A percentile compares a stretch with the other conserved stretches of the same genome.
Evolutionary conservation across 192 early-diverging fungal species (phyloP).

Genomic region (Obelidium mucronatum): DNA sequence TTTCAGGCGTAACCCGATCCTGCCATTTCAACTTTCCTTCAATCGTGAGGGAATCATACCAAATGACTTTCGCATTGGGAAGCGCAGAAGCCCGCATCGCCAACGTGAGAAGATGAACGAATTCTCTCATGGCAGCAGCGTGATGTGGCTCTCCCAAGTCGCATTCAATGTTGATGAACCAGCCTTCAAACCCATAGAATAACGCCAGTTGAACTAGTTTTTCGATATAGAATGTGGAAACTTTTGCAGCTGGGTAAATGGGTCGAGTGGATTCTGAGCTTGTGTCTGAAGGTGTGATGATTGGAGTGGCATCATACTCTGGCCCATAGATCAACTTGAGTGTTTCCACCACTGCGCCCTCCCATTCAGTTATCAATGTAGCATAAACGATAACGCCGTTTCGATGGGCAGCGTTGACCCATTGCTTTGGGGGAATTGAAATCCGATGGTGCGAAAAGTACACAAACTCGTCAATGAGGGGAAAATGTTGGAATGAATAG

Average conservation of each 20-base stretch:
- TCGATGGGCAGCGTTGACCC: conserved; percentile 69
- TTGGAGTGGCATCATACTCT: conserved; percentile 16
- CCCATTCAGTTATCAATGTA: conserved; percentile 72
- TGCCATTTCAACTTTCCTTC: conserved; percentile 65
- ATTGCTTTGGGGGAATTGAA: conserved; percentile 65
- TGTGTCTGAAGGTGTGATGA: neutral
- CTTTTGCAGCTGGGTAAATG: conserved; percentile 18
- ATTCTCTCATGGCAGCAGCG: conserved; percentile 40
- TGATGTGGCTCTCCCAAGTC: conserved; percentile 36
- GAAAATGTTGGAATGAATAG: conserved; percentile 69
- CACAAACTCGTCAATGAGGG: conserved; percentile 68
- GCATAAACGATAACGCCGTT: conserved; percentile 63
- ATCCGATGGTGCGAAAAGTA: conserved; percentile 65
- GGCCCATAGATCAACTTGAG: conserved; percentile 65
- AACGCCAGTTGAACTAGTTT: conserved; percentile 63
- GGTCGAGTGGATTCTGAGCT: neutral
- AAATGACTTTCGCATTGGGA: conserved; percentile 33
- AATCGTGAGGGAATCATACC: conserved; percentile 68
- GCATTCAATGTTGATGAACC: conserved; percentile 73
- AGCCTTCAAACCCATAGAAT: conserved; percentile 74
- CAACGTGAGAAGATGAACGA: conserved; percentile 54
- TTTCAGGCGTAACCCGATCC: conserved; percentile 57
- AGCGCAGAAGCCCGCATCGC: conserved; percentile 54
- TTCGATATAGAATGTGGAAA: conserved; percentile 61
- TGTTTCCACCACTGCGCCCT: conserved; percentile 53